Evolutionary conservation across 371 early-diverging fungal species (phyloP).

Genomic region (Actinomucor elegans): DNA sequence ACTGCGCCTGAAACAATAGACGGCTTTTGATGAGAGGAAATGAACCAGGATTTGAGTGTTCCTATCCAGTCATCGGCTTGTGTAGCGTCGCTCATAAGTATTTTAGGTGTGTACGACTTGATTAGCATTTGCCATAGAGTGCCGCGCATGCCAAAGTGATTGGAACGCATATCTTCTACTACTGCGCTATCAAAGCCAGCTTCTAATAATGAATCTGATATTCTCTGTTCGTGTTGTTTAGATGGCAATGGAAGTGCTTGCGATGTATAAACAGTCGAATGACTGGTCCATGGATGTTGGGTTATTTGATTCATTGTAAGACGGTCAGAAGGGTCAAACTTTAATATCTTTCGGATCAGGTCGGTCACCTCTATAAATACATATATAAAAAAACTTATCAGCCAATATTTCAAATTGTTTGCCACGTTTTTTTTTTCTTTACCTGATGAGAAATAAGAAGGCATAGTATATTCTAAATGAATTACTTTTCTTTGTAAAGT

Average conservation of each 20-base stretch:
- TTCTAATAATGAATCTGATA: not conserved
- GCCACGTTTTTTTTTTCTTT: constrained; percentile 30
- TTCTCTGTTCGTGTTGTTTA: not conserved
- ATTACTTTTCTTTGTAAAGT: constrained; percentile 64
- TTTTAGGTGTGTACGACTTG: not conserved
- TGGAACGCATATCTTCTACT: constrained; percentile 8
- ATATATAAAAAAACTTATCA: not conserved
- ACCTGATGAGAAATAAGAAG: constrained; percentile 58
- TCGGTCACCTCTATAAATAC: constrained; percentile 1
- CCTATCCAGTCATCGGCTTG: constrained; percentile 5
- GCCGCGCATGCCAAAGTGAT: constrained; percentile 9
- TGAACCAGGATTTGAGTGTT: constrained; percentile 12
- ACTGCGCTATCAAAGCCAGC: constrained; percentile 1
- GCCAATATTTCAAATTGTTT: not conserved
- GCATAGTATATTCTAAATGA: constrained; percentile 64
- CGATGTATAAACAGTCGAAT: not conserved
- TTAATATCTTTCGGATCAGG: constrained; percentile 46
- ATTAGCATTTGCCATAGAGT: constrained; percentile 13
- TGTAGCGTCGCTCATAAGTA: not conserved
- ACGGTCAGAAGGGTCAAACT: constrained; percentile 57
- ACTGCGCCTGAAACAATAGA: not conserved
- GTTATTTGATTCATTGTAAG: constrained; percentile 55
- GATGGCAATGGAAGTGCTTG: too few relatives aligned
- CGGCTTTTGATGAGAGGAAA: not conserved
- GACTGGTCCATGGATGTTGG: constrained; percentile 60